Evolutionary conservation across 176 grass and related monocot species (phyloP).

Genomic region (Elymus sibiricus): DNA sequence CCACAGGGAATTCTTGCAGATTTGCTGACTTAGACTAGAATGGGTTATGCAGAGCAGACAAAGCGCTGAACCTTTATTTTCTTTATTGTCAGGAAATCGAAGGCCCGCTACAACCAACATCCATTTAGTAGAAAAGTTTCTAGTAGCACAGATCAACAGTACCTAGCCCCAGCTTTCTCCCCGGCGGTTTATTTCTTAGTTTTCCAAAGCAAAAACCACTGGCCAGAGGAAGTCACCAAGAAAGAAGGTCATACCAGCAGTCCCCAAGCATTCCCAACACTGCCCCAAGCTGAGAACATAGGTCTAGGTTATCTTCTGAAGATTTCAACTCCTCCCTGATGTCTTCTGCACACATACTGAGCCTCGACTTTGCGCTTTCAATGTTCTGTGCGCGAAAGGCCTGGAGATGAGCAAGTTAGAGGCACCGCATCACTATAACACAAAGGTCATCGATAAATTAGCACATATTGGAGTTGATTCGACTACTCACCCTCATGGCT

Average conservation of each 20-base stretch:
- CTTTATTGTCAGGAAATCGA: neutral
- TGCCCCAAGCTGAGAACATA: slow-evolving; percentile 88
- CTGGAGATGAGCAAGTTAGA: slow-evolving; percentile 31
- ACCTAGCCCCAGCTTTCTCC: neutral
- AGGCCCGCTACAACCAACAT: neutral
- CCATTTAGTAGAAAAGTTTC: neutral
- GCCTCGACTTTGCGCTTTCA: slow-evolving; percentile 86
- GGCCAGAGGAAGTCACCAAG: neutral
- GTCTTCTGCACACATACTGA: slow-evolving; percentile 82
- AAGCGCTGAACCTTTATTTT: neutral
- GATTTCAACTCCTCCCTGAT: slow-evolving; percentile 81
- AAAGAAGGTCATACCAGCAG: slow-evolving; percentile 61
- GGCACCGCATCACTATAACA: neutral
- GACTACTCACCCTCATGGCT: slow-evolving; percentile 86
- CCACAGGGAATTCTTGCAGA: neutral
- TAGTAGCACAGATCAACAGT: neutral
- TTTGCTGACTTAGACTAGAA: neutral
- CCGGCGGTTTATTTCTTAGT: neutral
- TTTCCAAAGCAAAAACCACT: neutral
- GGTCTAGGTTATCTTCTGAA: slow-evolving; percentile 51
- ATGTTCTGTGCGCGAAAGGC: slow-evolving; percentile 79
- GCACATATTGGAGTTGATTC: neutral
- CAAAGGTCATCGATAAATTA: neutral
- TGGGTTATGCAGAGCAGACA: neutral
- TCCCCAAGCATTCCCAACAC: slow-evolving; percentile 97